Base-by-base conservation (phyloP, 345 rosid genomes). In the Acer negundo region DNA sequence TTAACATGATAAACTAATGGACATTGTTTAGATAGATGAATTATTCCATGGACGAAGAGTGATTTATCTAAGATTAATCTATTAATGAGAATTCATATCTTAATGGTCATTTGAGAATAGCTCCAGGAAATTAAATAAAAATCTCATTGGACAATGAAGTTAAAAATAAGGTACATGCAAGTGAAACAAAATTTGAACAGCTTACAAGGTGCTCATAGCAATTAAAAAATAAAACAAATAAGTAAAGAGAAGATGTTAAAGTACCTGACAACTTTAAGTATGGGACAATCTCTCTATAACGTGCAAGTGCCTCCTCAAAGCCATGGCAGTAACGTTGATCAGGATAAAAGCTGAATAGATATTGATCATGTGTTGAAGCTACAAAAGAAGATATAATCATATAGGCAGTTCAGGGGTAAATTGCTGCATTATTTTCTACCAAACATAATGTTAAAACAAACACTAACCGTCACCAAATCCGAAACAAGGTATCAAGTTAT, bases 401-500 rank as follows among this genome's bases (percentile, higher is more conserved):
- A 67, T 20, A 73, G 78, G 65, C 53, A 23, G 42, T 78, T 56
- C 67, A 75, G 61, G 51, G 19, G 46, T 55, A 53, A 56, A 53
- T 10, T 3, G 9, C 20, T 6, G 46, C 35, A 73, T 22, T 53
- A 62, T 16, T 59, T 67, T 75, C 11, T 47, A 72, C 65, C 61
- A 17, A 65, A 79, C 38, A 3, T 49, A 75, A 26, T 67, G 67
- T 44, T 35, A 75, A 58, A 78, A 51, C n/a, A 61, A 70, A 49
- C 10, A 81, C 93, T 90, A 72, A 95, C 99, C 93, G 70, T 95
- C 99, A 2, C 99, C 99, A 86, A 95, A 95, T 74, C 99, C 99
- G 17, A 93, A 91, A 92, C 99, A 95, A 62, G 99, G 99, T 82
- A 95, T 93, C 81, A 92, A 87, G 78, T 85, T 93, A 82, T 95